phyloP scores from a whole-genome alignment of 345 rosid species.

The Aethionema arabicum region DNA sequence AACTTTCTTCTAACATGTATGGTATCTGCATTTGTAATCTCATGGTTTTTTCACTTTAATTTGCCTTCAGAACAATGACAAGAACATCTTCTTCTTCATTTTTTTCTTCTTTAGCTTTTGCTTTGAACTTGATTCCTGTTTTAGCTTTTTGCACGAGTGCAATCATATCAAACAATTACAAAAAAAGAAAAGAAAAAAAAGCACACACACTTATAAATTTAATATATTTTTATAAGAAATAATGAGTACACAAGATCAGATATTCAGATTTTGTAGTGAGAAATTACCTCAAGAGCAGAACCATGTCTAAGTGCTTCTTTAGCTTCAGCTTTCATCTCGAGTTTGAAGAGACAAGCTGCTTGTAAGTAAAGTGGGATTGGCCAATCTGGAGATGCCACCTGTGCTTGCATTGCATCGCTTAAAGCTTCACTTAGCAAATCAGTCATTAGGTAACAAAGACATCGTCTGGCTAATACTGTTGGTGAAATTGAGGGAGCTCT shows the following conservation, averaged over 20 bases:
- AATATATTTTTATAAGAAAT: too few species aligned
- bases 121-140: slow-evolving; percentile 36
- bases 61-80: slow-evolving; percentile 39
- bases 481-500: slow-evolving; percentile 87
- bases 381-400: slow-evolving; percentile 87
- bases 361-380: slow-evolving; percentile 78
- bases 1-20: slow-evolving; percentile 37
- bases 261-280: too few species aligned
- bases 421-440: slow-evolving; percentile 78
- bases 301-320: slow-evolving; percentile 81
- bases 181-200: neutral
- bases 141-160: slow-evolving; percentile 45
- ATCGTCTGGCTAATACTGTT: slow-evolving; percentile 82
- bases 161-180: slow-evolving; percentile 37
- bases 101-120: slow-evolving; percentile 31
- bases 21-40: slow-evolving; percentile 42
- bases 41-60: slow-evolving; percentile 43
- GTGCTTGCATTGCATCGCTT: slow-evolving; percentile 89
- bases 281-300: slow-evolving; percentile 51
- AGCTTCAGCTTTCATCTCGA: slow-evolving; percentile 81
- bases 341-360: slow-evolving; percentile 76
- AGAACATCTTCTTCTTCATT: neutral
- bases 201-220: slow-evolving; percentile 18
- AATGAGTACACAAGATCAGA: too few species aligned
- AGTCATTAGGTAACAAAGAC: slow-evolving; percentile 72